Percentiles rank a stretch among this genome's conserved stretches.
Conservation (phyloP, 345 rosid species). For the Mercurialis annua region DNA sequence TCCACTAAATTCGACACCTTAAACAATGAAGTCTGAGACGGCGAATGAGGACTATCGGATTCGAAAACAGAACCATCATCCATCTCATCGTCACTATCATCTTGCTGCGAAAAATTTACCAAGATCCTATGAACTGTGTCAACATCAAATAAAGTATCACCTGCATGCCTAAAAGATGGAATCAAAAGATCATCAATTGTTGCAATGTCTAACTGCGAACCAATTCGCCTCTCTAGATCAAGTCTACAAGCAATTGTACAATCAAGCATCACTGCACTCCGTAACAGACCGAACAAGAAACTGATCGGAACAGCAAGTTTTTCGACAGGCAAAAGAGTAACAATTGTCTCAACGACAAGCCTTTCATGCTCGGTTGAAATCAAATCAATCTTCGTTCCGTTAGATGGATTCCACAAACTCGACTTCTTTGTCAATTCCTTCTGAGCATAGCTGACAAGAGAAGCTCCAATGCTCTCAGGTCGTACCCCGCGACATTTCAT, state of each 20-base stretch:
- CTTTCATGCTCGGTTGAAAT: slow-evolving; percentile 56
- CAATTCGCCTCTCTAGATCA: slow-evolving; percentile 87
- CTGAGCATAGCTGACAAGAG: slow-evolving; percentile 80
- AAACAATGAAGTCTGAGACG: slow-evolving; percentile 73
- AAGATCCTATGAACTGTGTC: slow-evolving; percentile 89
- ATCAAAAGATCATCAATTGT: slow-evolving; percentile 88
- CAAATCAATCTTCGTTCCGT: slow-evolving; percentile 47
- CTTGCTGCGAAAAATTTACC: slow-evolving; percentile 93
- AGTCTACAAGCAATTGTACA: slow-evolving; percentile 70
- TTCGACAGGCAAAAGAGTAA: slow-evolving; percentile 77
- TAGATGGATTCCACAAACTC: slow-evolving; percentile 53
- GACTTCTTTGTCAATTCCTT: slow-evolving; percentile 83
- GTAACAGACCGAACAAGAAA: slow-evolving; percentile 80
- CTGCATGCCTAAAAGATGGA: slow-evolving; percentile 78
- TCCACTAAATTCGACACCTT: slow-evolving; percentile 89
- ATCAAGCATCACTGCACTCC: slow-evolving; percentile 90
- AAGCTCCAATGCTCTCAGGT: slow-evolving; percentile 91
- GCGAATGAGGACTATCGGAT: slow-evolving; percentile 71
- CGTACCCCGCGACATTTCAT: slow-evolving; percentile 97
- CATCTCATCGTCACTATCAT: slow-evolving; percentile 80
- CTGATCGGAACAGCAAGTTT: slow-evolving; percentile 81
- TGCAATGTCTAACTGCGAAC: slow-evolving; percentile 86
- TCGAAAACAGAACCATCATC: slow-evolving; percentile 81
- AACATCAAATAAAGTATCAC: slow-evolving; percentile 88
- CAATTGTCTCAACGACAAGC: slow-evolving; percentile 74